Conservation (phyloP, 441 rosid species). For the Eutrema salsugineum region DNA sequence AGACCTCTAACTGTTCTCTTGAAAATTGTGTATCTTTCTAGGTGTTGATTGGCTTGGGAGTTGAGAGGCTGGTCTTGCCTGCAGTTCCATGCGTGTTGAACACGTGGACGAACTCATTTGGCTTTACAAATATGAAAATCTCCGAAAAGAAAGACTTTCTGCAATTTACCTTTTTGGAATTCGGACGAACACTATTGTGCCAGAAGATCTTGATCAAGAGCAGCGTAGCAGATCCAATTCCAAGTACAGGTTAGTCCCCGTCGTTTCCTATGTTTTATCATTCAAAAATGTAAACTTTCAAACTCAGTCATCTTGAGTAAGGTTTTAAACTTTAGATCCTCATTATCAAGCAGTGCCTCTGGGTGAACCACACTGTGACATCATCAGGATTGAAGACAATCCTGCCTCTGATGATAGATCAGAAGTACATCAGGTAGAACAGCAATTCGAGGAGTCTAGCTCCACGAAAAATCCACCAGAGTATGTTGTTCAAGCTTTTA, state of each 20-base stretch:
- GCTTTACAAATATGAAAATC: constrained; percentile 55
- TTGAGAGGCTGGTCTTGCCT: constrained; percentile 69
- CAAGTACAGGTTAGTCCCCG: constrained; percentile 34
- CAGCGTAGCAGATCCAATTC: constrained; percentile 26
- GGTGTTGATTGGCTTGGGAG: constrained; percentile 75
- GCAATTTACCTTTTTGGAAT: constrained; percentile 58
- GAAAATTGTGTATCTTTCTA: constrained; percentile 34
- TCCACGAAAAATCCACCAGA: constrained; percentile 31
- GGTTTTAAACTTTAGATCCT: background rate
- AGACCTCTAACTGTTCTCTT: background rate
- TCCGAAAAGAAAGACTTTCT: constrained; percentile 50
- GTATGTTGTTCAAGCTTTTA: constrained; percentile 38
- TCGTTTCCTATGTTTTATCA: background rate
- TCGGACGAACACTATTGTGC: constrained; percentile 72
- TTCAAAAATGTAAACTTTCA: background rate
- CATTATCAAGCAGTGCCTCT: constrained; percentile 36
- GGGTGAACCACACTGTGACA: constrained; percentile 24
- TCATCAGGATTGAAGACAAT: constrained; percentile 18
- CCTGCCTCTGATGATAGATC: constrained; percentile 37
- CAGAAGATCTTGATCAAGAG: constrained; percentile 44
- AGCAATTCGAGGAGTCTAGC: constrained; percentile 26
- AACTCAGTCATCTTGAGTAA: background rate
- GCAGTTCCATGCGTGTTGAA: constrained; percentile 64
- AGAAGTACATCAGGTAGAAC: constrained; percentile 36
- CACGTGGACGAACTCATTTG: constrained; percentile 81